Base-by-base conservation (phyloP, 2,329 filamentous ascomycete species). In the Fusarium nurragi region DNA sequence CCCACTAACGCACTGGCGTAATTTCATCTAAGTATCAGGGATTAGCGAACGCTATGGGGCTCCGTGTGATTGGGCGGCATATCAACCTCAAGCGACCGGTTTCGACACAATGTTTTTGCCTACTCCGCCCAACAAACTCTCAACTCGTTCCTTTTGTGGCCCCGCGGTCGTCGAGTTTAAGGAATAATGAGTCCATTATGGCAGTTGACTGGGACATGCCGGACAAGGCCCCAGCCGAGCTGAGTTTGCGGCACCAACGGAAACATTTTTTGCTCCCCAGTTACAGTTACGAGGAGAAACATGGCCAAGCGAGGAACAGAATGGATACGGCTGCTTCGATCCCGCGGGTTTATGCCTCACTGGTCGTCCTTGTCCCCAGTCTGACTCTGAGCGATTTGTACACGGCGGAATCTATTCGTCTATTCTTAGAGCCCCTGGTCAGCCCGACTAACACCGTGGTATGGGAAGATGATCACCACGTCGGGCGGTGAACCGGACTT, bases 1-100 rank as follows among this genome's bases (percentile, higher is more conserved):
- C 83, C 78, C 79, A 79, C 81, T 81, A 82, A 78, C 69, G 72
- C 69, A 74, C 75, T 77, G 77, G 77, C 71, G 75, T 76, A 81
- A 82, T 80, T 79, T 84, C 81, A 79, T 74, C 71, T 75, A 64
- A 71, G 79, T 81, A 75, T 81, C 81, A 82, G 77, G 73, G 74
- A 30, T 52, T 65, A 55, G 63, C 58, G 45, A 54, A 58, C 49
- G 23, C 46, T 37, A 36, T 52, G 38, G 34, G 47, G 34, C 41
- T 30, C 16, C 41, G 12, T 55, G 44, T 66, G 58, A 66, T 66
- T 66, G 58, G 63, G 34, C 43, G 49, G 41, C 58, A 19, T 32
- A 46, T 47, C 32, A 52, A 67, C 58, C 37, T 55, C 53, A 46
- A 38, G 44, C 50, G 12, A 57, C 45, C 23, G 28, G 11, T 49